Conservation (phyloP, 2,329 filamentous ascomycete genomes). For the Ceratocystis albifundus region DNA sequence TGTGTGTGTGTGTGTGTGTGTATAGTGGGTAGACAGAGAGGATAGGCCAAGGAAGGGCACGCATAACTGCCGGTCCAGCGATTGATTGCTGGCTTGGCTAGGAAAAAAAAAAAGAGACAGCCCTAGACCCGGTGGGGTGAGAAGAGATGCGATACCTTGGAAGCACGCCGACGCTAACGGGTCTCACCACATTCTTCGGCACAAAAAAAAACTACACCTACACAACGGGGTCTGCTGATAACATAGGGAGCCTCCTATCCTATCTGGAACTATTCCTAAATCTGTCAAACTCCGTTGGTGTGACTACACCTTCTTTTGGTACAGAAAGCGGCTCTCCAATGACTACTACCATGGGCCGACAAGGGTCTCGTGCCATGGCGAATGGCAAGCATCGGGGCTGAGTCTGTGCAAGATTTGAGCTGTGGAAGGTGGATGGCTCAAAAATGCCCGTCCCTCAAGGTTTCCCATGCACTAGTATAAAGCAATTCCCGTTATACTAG, state of each 20-base stretch:
- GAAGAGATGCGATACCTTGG: not conserved
- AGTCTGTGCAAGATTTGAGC: slow-evolving; percentile 13
- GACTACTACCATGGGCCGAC: not conserved
- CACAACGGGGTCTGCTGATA: not conserved
- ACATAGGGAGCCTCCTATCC: not conserved
- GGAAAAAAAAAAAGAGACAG: slow-evolving; percentile 1
- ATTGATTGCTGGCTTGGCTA: not conserved
- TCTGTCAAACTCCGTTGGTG: slow-evolving; percentile 8
- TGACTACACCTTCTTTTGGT: slow-evolving; percentile 4
- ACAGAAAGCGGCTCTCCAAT: not conserved
- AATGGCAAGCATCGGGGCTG: slow-evolving; percentile 8
- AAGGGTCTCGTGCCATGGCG: slow-evolving; percentile 9
- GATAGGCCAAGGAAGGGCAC: not conserved
- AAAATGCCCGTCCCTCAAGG: slow-evolving; percentile 1
- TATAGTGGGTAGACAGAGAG: not conserved
- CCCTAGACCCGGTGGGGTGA: slow-evolving; percentile 2
- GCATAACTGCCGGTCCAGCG: not conserved
- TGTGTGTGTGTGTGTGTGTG: not conserved
- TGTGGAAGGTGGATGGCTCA: not conserved
- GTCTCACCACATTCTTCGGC: not conserved
- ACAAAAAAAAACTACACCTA: not conserved
- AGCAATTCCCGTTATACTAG: not conserved
- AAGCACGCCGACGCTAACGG: not conserved
- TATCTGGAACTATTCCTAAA: not conserved
- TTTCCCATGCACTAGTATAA: not conserved